Base-by-base conservation (phyloP, 1,284 basidiomycete genomes). In the Bjerkandera adusta region DNA sequence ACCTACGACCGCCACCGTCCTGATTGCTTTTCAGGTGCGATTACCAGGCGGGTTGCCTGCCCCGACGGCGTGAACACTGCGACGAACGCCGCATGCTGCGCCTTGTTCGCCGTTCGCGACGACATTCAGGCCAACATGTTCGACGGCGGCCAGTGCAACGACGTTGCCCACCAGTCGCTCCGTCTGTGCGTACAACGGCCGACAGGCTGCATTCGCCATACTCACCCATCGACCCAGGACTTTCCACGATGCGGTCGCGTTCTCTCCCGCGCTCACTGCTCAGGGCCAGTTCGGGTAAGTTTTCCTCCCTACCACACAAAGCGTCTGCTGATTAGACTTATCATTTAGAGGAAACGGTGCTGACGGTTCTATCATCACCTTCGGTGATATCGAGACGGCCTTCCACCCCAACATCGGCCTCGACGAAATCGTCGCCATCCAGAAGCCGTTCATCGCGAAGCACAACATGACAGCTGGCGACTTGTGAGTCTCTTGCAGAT, bases 31-130 rank as follows among this genome's bases (percentile, higher is more conserved):
- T 12, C 29, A 42, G 39, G 10, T 32, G 39, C 39, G 11, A 20
- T 42, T 10, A 42, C 20, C 12, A 42, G 33, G 27, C 39, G 39
- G 7, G 39, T 30, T 30, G 29, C n/a, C n/a, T 72, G 69, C 54
- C 46, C 68, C 1, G 65, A 67, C 50, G 69, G 70, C 11, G 44
- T 50, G 7, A 55, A 65, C 42, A 61, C 59, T 5, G 63, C 61
- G 13, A 57, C 63, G 3, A 67, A 72, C 47, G 65, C 53, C 12
- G 68, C 67, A 10, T 71, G 70, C 53, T 71, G 70, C 45, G 52
- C 54, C n/a, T 59, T 71, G 51, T 70, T 69, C 62, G 57, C 66
- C 16, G 52, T 71, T 36, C 40, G 65, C 15, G 61, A 67, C 13
- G 65, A 70, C 49, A 51, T 73, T 29, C 70, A 73, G 53, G 43